These are phyloP conservation scores for Hirschfeldia incana DNA, from an alignment of 345 rosid species.

Conservation along the genomic window DNA sequence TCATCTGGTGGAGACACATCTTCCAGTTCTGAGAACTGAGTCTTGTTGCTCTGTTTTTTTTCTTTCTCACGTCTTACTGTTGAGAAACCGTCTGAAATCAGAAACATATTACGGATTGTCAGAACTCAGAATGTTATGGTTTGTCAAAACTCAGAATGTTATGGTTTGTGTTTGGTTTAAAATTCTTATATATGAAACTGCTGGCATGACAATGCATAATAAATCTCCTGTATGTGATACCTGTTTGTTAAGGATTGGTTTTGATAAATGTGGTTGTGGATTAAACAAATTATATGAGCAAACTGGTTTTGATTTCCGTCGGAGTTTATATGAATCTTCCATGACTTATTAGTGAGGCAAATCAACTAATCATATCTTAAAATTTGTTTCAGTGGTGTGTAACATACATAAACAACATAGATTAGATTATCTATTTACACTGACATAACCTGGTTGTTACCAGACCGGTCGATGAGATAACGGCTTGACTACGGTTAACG, in stretches of 20 bases:
- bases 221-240: not conserved
- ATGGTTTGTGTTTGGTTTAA: not conserved
- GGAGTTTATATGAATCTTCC: not conserved
- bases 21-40: conserved; percentile 56
- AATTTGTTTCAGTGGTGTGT: not conserved
- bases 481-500: conserved; percentile 16
- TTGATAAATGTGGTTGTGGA: not conserved
- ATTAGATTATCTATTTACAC: not conserved
- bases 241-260: not conserved
- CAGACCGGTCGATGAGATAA: conserved; percentile 34
- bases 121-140: not conserved
- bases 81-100: not conserved
- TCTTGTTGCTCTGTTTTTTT: not conserved
- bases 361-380: not conserved
- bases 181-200: not conserved
- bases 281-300: not conserved
- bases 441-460: not conserved
- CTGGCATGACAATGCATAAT: not conserved
- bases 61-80: conserved; percentile 1
- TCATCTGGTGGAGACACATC: conserved; percentile 51
- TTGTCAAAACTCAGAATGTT: not conserved
- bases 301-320: not conserved
- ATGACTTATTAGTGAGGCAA: not conserved
- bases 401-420: too few species aligned
- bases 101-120: not conserved